Evolutionary conservation across 1,284 basidiomycete species (phyloP).

Genomic region (Ceratobasidium theobromae): DNA sequence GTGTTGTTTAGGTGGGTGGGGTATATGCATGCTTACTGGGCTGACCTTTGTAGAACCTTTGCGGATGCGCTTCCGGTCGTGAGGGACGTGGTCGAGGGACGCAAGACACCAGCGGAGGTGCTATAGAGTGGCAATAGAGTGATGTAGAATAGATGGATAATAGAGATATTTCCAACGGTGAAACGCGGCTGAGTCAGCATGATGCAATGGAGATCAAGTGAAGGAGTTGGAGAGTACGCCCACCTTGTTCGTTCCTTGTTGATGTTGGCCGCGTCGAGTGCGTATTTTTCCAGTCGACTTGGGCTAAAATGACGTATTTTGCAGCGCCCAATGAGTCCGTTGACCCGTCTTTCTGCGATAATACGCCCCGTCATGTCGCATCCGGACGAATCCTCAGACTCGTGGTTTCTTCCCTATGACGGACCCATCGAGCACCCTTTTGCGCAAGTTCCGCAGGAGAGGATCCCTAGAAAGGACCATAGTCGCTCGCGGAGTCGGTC

Average conservation of each 20-base stretch:
- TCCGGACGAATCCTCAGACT: constrained; percentile 9
- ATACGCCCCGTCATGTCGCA: constrained; percentile 26
- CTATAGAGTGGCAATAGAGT: too few relatives aligned
- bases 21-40: background rate
- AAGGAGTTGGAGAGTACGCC: too few relatives aligned
- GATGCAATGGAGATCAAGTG: background rate
- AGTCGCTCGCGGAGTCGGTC: constrained; percentile 16
- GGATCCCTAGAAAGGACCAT: background rate
- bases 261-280: background rate
- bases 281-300: background rate
- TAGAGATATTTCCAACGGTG: constrained; percentile 24
- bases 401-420: constrained; percentile 31
- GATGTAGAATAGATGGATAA: too few relatives aligned
- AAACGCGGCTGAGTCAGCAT: constrained; percentile 28
- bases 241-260: background rate
- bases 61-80: constrained; percentile 60
- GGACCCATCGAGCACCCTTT: constrained; percentile 29
- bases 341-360: constrained; percentile 17
- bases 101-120: constrained; percentile 45
- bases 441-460: too few relatives aligned
- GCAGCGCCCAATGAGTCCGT: constrained; percentile 3
- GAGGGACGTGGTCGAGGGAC: constrained; percentile 61
- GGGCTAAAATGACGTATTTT: background rate
- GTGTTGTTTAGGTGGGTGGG: constrained; percentile 58
- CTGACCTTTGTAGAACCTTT: constrained; percentile 46